A percentile compares a stretch with the other conserved stretches of the same genome.
Conservation (phyloP, 2,329 filamentous ascomycete genomes). For the Cytospora piceae region DNA sequence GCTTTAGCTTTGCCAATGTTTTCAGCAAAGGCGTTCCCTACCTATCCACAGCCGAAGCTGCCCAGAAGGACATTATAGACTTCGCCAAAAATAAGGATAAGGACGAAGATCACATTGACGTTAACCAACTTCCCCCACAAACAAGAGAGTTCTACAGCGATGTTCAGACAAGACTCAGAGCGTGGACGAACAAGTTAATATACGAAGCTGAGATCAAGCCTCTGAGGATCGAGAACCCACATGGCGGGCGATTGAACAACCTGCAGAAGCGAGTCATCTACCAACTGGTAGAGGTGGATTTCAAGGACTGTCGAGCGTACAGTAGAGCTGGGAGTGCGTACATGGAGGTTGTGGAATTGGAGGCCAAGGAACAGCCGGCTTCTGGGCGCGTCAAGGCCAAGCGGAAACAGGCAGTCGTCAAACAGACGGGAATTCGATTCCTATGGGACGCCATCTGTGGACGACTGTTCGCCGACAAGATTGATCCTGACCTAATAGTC, state of each 20-base stretch:
- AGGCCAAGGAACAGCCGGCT: constrained; percentile 15
- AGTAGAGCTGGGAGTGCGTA: constrained; percentile 12
- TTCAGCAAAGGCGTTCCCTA: constrained; percentile 39
- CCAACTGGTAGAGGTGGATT: constrained; percentile 35
- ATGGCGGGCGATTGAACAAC: constrained; percentile 34
- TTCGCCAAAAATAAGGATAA: constrained; percentile 14
- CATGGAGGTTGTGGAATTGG: constrained; percentile 31
- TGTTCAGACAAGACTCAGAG: constrained; percentile 8
- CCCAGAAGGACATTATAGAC: constrained; percentile 21
- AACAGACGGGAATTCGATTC: constrained; percentile 36
- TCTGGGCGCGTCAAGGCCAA: background rate
- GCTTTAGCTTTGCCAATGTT: constrained; percentile 36
- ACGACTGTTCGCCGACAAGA: constrained; percentile 34
- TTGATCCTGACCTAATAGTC: constrained; percentile 28
- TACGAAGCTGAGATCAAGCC: constrained; percentile 4
- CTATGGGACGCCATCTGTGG: constrained; percentile 42
- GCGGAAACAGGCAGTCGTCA: constrained; percentile 23
- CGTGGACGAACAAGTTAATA: constrained; percentile 17
- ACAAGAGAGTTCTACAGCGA: constrained; percentile 29
- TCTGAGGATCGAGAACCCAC: constrained; percentile 33
- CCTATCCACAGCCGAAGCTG: constrained; percentile 36
- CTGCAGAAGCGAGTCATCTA: constrained; percentile 37
- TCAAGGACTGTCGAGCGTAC: constrained; percentile 29
- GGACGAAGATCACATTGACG: constrained; percentile 19
- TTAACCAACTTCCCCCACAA: constrained; percentile 17